These are phyloP conservation scores for Teunomyces stri DNA, from an alignment of 805 yeast species.

Conservation along the genomic window DNA sequence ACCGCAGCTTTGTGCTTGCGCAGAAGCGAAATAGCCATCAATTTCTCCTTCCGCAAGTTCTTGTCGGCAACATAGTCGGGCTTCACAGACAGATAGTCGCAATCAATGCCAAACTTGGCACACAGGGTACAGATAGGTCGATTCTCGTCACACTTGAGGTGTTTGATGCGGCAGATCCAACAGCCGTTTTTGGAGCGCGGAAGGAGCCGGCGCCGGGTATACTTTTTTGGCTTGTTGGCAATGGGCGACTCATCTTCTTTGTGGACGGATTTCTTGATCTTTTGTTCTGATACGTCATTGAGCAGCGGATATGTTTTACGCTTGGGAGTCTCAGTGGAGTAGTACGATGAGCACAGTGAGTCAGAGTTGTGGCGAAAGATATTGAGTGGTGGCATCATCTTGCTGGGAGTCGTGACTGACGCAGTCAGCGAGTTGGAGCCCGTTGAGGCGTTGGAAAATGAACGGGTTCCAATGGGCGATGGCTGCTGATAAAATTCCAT, in stretches of 20 bases:
- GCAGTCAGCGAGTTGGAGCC: conserved; percentile 10
- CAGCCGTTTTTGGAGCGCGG: conserved; percentile 45
- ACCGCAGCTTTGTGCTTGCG: conserved; percentile 19
- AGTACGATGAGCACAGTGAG: conserved; percentile 11
- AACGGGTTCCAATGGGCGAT: conserved; percentile 11
- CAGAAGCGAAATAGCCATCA: conserved; percentile 27
- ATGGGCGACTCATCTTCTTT: neutral
- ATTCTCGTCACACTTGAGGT: conserved; percentile 42
- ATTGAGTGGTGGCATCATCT: conserved; percentile 20
- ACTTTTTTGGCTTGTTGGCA: conserved; percentile 25
- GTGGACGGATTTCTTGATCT: conserved; percentile 8
- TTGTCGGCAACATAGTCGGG: conserved; percentile 40
- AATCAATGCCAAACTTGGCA: conserved; percentile 36
- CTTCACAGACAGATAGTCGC: conserved; percentile 39
- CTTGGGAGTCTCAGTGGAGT: conserved; percentile 14
- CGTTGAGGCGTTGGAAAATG: conserved; percentile 13
- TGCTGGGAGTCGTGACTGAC: conserved; percentile 9
- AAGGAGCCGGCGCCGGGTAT: conserved; percentile 37
- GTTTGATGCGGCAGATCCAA: conserved; percentile 47
- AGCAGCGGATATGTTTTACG: conserved; percentile 15
- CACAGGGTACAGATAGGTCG: conserved; percentile 40
- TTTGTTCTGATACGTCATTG: conserved; percentile 8
- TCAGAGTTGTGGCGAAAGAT: conserved; percentile 26
- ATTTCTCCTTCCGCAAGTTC: conserved; percentile 31
- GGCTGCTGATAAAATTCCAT: conserved; percentile 14